Base-by-base conservation (phyloP, 768 basidiomycete genomes). In the Exidia glandulosa region DNA sequence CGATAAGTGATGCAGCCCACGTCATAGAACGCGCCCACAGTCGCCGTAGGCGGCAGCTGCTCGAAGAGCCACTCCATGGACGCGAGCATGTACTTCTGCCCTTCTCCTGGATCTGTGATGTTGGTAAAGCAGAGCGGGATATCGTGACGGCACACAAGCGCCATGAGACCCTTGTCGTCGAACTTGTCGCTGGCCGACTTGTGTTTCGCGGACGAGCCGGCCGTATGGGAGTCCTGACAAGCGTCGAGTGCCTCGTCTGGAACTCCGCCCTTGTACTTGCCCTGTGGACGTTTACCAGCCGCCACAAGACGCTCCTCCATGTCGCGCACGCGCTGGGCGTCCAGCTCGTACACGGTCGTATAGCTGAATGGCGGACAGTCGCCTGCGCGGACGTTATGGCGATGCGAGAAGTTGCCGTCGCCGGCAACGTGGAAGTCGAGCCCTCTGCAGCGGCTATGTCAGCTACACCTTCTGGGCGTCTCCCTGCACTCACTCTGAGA, bases 391-490 rank as follows among this genome's bases (percentile, higher is more conserved):
- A 56, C 23, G 2, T 66, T 56, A 57, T 79, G 76, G 0, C 68
- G 63, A 58, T 78, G 74, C 54, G 74, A 71, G 60, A 77, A 77
- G 37, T 75, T 76, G 0, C 74, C 73, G 65, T 77, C 75, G 0
- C 66, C 65, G 0, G 68, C 68, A 1, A 77, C 62, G 37, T 76
- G 74, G 9, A 77, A 65, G 58, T 77, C 74, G 2, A 67, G 71
- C 0, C 76, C 74, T 1, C 73, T 63, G n/a, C 48, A 32, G 29
- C 30, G 25, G 23, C 71, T 23, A n/a, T 3, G 23, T 27, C 9
- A n/a, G 31, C 32, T 25, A 27, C 23, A 23, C 5, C n/a, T 54
- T 13, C 7, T 1, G 60, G 56, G n/a, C n/a, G n/a, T n/a, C n/a
- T n/a, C 10, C 56, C 23, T 3, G 23, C 23, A 57, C 72, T 52